Base-by-base conservation (phyloP, 225 moss, liverwort and hornwort genomes). In the Thuidium tamariscinum region DNA sequence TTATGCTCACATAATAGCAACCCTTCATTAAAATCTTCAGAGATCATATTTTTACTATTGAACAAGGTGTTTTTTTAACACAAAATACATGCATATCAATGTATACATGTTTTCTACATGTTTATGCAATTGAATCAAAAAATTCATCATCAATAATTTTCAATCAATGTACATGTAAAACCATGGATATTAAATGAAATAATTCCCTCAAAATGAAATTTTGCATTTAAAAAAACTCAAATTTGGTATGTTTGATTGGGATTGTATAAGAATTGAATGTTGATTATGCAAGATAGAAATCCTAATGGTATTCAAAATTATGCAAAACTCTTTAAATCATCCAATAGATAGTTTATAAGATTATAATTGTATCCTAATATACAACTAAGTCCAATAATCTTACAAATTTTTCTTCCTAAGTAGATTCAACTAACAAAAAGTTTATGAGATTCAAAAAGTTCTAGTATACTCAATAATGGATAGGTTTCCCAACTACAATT, bases 381-480 rank as follows among this genome's bases (percentile, higher is more conserved):
- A 18, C 1, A 64, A 3, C 19, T 2, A 0, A 3, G 64, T 67
- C 0, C 4, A 65, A 65, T 36, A 21, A 12, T 36, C 21, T 66
- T 66, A 11, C 1, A 6, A 64, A 6, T 10, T 12, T 21, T 36
- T 37, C 6, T 12, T 36, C 22, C 7, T 0, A 12, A 0, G 3
- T 0, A 20, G 0, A 66, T 20, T 66, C 0, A 20, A 0, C 65
- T n/a, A 36, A 3, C 3, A 36, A 66, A n/a, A n/a, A n/a, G 3
- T 36, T 20, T 2, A 3, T 10, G 11, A 66, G 36, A 5, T 21
- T 66, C 1, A 66, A 0, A 9, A 66, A 36, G 32, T 6, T 63
- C 2, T 17, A 63, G 17, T 8, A 2, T 34, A 34, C 5, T 64
- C 9, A 64, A n/a, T 10, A 64, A 64, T 64, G 10, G 10, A n/a